Evolutionary conservation across 805 yeast genomes (phyloP).

Genomic region (Wickerhamiella kazuoi): DNA sequence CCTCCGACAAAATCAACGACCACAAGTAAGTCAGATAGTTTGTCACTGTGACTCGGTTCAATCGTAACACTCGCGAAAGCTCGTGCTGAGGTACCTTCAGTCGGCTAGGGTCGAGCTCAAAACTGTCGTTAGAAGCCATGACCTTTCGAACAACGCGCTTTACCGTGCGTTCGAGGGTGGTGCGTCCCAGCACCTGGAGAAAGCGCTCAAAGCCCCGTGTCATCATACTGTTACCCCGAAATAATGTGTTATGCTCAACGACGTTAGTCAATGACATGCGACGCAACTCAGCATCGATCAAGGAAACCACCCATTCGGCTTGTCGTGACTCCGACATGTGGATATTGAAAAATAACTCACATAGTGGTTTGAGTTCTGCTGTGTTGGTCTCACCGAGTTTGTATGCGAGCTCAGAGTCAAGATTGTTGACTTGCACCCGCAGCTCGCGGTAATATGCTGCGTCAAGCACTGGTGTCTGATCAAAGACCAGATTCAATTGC

Average conservation of each 20-base stretch:
- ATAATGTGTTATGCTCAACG: constrained; percentile 33
- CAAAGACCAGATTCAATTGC: constrained; percentile 14
- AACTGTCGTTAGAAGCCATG: constrained; percentile 31
- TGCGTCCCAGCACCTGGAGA: constrained; percentile 60
- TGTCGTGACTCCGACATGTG: constrained; percentile 56
- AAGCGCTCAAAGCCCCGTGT: constrained; percentile 68
- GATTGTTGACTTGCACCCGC: constrained; percentile 35
- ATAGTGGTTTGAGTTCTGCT: constrained; percentile 2
- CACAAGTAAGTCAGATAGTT: constrained; percentile 21
- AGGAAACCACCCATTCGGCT: constrained; percentile 51
- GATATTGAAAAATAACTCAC: constrained; percentile 41
- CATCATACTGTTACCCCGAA: constrained; percentile 71
- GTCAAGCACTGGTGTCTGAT: constrained; percentile 26
- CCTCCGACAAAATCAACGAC: constrained; percentile 10
- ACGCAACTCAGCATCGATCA: constrained; percentile 48
- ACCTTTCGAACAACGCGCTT: constrained; percentile 48
- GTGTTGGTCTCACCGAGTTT: constrained; percentile 15
- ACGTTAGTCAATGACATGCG: constrained; percentile 8
- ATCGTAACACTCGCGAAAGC: constrained; percentile 27
- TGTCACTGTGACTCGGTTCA: constrained; percentile 33
- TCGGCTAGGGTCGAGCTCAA: constrained; percentile 70
- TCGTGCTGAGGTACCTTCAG: constrained; percentile 24
- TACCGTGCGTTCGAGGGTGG: constrained; percentile 53
- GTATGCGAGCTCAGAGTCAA: constrained; percentile 32
- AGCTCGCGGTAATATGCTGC: constrained; percentile 42